These are phyloP conservation scores for Cinnamomum micranthum DNA, from an alignment of 164 flowering plant species.

Conservation along the genomic window DNA sequence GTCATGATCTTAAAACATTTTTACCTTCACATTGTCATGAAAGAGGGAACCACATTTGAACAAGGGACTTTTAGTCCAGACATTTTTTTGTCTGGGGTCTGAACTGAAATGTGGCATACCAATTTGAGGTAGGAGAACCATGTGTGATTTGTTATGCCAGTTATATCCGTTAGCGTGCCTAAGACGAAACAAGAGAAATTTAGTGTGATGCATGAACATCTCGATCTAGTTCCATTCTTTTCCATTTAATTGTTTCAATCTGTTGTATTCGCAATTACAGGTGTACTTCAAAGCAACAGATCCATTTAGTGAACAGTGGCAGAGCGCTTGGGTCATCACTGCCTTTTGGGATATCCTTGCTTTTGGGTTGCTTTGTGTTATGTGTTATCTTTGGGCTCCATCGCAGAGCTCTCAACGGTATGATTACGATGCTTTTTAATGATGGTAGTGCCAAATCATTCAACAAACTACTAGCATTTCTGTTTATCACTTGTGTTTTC, in stretches of 20 bases:
- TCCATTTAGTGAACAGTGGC: constrained; percentile 89
- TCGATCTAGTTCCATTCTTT: neutral
- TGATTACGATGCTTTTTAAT: neutral
- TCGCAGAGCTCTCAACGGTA: constrained; percentile 90
- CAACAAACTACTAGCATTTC: neutral
- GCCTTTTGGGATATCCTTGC: constrained; percentile 97
- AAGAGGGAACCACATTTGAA: neutral
- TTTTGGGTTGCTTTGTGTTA: constrained; percentile 80
- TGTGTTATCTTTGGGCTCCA: constrained; percentile 96
- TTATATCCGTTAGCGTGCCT: neutral
- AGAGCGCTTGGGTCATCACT: constrained; percentile 93
- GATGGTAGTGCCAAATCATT: neutral
- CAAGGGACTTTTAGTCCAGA: neutral
- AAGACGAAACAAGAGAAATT: neutral
- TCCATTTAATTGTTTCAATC: neutral
- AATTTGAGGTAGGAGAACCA: neutral
- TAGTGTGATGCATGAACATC: neutral
- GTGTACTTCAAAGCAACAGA: constrained; percentile 87
- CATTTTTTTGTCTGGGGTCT: neutral
- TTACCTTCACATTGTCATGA: neutral
- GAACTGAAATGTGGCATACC: neutral
- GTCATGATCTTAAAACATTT: too few species aligned
- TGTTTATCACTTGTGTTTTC: neutral
- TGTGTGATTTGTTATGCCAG: neutral
- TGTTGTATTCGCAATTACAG: constrained; percentile 34